These are phyloP conservation scores for Cicer cuneatum DNA, from an alignment of 306 rosid genomes.

Conservation along the genomic window DNA sequence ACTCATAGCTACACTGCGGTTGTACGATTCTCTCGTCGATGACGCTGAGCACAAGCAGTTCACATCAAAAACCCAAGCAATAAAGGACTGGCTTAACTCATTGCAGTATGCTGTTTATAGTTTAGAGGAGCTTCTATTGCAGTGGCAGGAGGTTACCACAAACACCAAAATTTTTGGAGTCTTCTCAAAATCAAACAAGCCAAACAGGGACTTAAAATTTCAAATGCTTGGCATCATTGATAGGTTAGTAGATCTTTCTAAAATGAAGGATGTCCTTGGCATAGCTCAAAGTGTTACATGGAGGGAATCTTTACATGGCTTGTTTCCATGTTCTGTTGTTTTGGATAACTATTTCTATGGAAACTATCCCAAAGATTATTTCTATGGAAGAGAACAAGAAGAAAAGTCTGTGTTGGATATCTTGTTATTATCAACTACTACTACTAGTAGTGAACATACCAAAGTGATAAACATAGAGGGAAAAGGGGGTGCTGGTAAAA, in stretches of 20 bases:
- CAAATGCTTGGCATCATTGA: background rate
- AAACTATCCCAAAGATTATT: conserved; percentile 32
- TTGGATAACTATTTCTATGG: conserved; percentile 37
- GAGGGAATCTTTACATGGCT: conserved; percentile 26
- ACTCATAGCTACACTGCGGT: background rate
- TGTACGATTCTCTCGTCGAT: conserved; percentile 27
- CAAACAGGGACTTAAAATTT: conserved; percentile 13
- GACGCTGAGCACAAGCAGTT: conserved; percentile 39
- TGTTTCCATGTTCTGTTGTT: conserved; percentile 37
- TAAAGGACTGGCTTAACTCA: conserved; percentile 37
- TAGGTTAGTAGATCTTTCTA: conserved; percentile 37
- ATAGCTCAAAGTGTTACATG: conserved; percentile 33
- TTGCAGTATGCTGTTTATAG: background rate
- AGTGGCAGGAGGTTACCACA: background rate
- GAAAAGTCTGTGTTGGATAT: conserved; percentile 42
- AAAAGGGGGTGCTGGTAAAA: conserved; percentile 50
- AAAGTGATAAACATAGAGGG: conserved; percentile 45
- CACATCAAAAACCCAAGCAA: background rate
- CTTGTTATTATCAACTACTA: conserved; percentile 26
- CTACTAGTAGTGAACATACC: conserved; percentile 2
- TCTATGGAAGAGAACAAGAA: conserved; percentile 51
- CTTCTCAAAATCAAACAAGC: conserved; percentile 13
- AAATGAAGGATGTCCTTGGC: conserved; percentile 48
- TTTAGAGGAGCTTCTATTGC: conserved; percentile 22
- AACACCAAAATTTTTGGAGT: conserved; percentile 1